Evolutionary conservation across 2,329 filamentous ascomycete genomes (phyloP), one percentile per base, ranked within the genome.

Genomic region (Cordyceps farinosa): DNA sequence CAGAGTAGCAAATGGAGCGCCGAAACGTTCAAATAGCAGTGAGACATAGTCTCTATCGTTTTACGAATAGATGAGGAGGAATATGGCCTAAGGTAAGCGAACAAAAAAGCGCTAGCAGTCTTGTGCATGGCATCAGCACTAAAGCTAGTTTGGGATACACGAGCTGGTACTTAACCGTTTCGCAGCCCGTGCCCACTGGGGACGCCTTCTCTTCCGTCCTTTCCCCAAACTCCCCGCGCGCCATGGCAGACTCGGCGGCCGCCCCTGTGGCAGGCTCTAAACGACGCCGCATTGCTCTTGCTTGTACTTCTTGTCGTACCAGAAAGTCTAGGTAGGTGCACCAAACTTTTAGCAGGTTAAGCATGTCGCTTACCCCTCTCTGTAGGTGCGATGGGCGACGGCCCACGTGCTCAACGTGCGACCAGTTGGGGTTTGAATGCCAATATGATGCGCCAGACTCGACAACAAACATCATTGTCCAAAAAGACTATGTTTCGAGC

Each of bases 301-400:
- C 68, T n/a, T 70, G 68, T 63, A 66, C 60, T 47, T 57, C 63
- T 10, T 70, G 69, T 56, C 66, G 69, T 8, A 55, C 63, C 11
- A 67, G 69, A 44, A 70, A 70, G 54, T 70, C 69, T 22, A 66
- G 66, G 60, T 69, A 66, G 62, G 17, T 15, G 32, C 10, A 11
- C 6, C 32, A 5, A 29, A 34, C 17, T 5, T 38, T 8, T 30
- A 29, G 11, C 27, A 32, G 6, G 44, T 38, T 29, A 48, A 34
- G 10, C 30, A 48, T 40, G 32, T 5, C 9, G 45, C 57, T 51
- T 22, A 38, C 50, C n/a, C 38, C 1, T 42, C 47, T 11, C 15
- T 17, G 32, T 48, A 70, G 67, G 56, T 69, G 68, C n/a, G 66
- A 69, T 45, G 69, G 69, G 17, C 61, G 61, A 9, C 62, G 69